Evolutionary conservation across 805 yeast species (phyloP).

Genomic region (Saturnispora besseyi): DNA sequence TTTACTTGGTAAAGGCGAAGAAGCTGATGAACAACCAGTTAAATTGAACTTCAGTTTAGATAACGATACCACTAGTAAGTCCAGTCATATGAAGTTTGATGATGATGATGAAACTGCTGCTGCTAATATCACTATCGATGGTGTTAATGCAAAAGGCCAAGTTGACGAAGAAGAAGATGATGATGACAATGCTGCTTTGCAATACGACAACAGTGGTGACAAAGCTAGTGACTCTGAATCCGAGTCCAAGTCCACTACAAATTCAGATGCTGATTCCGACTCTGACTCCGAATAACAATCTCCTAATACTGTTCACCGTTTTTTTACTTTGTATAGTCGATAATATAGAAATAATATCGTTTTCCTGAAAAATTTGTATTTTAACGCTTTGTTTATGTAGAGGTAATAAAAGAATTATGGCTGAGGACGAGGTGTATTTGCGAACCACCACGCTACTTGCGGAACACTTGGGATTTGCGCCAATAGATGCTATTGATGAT

Average conservation of each 20-base stretch:
- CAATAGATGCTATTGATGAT: conserved; percentile 75
- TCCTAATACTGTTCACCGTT: not conserved
- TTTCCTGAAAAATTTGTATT: not conserved
- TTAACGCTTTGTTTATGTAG: not conserved
- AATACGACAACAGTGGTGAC: conserved; percentile 1
- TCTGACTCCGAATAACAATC: not conserved
- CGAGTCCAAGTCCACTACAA: not conserved
- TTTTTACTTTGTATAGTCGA: not conserved
- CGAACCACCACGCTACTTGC: conserved; percentile 47
- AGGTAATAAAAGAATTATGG: not conserved
- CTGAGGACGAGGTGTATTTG: conserved; percentile 11
- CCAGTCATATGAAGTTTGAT: conserved; percentile 33
- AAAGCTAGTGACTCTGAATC: not conserved
- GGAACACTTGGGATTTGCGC: conserved; percentile 81
- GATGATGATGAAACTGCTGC: conserved; percentile 20
- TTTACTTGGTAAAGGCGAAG: conserved; percentile 38
- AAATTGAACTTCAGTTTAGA: conserved; percentile 25
- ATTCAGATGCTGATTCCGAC: conserved; percentile 4
- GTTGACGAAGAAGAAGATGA: conserved; percentile 17
- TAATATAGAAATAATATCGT: not conserved
- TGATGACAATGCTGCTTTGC: conserved; percentile 13
- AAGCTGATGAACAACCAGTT: conserved; percentile 41
- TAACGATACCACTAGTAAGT: conserved; percentile 10
- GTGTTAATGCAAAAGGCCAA: not conserved
- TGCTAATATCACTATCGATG: conserved; percentile 3